Evolutionary conservation across 257 asterid genomes (phyloP).

Genomic region (Jacaranda copaia): DNA sequence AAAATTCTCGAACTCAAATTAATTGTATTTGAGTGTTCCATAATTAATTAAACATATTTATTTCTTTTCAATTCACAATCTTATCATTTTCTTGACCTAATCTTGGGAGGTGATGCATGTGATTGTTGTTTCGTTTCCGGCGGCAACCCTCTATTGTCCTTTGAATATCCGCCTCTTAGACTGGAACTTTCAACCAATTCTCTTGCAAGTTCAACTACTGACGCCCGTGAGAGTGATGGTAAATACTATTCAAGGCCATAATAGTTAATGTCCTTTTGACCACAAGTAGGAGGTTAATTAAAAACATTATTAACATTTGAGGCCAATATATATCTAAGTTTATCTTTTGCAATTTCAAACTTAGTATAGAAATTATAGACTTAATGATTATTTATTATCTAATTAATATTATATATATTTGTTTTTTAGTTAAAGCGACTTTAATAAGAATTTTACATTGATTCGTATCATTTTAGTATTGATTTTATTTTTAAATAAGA

Average conservation of each 20-base stretch:
- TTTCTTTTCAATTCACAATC: neutral
- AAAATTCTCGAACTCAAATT: too few relatives aligned
- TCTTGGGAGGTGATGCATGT: conserved; percentile 15
- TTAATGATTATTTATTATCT: too few relatives aligned
- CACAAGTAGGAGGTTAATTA: neutral
- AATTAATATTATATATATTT: too few relatives aligned
- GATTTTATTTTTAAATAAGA: too few relatives aligned
- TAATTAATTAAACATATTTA: too few relatives aligned
- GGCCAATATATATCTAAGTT: neutral
- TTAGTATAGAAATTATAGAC: too few relatives aligned
- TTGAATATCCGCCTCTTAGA: conserved; percentile 19
- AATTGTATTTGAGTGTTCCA: too few relatives aligned
- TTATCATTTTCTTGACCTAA: neutral
- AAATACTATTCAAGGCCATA: neutral
- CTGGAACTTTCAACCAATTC: conserved; percentile 9
- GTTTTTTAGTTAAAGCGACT: too few relatives aligned
- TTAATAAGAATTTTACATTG: too few relatives aligned
- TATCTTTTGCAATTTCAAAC: too few relatives aligned
- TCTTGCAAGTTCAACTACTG: neutral
- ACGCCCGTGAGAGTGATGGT: neutral
- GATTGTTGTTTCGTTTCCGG: conserved; percentile 26
- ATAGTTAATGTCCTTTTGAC: neutral
- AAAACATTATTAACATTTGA: too few relatives aligned
- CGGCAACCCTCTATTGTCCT: neutral
- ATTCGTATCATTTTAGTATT: too few relatives aligned